These are phyloP conservation scores for Scenedesmus sp. DNA, from an alignment of 163 green algal genomes.

Conservation along the genomic window DNA sequence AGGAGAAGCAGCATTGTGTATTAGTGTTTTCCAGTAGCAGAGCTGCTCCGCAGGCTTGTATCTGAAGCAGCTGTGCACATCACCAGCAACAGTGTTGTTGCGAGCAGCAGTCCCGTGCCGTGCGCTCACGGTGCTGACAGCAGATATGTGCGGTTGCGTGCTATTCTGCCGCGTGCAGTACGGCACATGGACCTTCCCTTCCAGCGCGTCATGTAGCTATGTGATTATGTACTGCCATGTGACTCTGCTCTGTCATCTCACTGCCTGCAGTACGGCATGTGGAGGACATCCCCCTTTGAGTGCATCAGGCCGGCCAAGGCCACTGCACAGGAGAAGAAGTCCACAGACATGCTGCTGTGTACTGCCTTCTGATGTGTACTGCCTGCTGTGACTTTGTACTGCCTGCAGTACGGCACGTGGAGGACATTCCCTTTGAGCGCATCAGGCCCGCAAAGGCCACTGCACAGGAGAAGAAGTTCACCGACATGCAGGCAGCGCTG, in stretches of 20 bases:
- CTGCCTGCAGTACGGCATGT: slow-evolving; percentile 47
- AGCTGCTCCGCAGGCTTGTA: no score
- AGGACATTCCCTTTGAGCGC: slow-evolving; percentile 94
- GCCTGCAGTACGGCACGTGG: slow-evolving; percentile 55
- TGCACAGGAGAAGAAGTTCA: slow-evolving; percentile 88
- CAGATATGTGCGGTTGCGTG: background rate
- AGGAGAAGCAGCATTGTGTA: no score
- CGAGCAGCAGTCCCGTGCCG: no score
- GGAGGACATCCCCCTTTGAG: slow-evolving; percentile 95
- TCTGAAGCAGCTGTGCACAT: no score
- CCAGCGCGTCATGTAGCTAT: slow-evolving; percentile 64
- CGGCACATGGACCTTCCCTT: no score
- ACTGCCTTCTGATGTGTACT: background rate
- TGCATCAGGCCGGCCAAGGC: slow-evolving; percentile 78
- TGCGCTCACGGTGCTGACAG: no score
- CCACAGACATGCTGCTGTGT: slow-evolving; percentile 70
- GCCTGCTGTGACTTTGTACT: background rate
- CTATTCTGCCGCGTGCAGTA: background rate
- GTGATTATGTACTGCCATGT: background rate
- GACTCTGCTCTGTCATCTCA: background rate
- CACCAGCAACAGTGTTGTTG: no score
- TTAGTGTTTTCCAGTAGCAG: no score
- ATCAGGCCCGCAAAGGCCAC: slow-evolving; percentile 80
- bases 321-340: slow-evolving; percentile 90
- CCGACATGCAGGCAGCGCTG: slow-evolving; percentile 78